Conservation (phyloP, 768 basidiomycete species). For the Amanita muscaria region DNA sequence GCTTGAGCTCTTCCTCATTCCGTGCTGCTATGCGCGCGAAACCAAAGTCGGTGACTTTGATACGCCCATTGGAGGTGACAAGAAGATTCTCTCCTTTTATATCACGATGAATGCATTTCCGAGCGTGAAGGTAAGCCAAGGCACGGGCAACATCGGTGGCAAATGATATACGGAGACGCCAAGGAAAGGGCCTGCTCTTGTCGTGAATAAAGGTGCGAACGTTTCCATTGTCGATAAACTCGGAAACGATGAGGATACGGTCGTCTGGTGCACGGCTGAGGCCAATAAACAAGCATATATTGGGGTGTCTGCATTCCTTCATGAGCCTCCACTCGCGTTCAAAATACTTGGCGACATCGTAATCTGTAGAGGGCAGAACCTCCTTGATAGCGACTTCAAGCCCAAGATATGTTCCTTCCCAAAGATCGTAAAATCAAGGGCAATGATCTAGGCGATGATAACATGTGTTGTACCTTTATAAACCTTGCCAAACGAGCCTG, state of each 20-base stretch:
- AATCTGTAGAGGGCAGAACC: constrained; percentile 83
- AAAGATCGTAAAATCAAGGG: not conserved
- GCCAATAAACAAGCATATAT: constrained; percentile 90
- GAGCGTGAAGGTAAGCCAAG: constrained; percentile 93
- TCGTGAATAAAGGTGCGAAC: constrained; percentile 87
- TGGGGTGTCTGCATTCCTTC: constrained; percentile 91
- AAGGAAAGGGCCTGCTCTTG: constrained; percentile 76
- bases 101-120: constrained; percentile 84
- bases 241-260: constrained; percentile 91
- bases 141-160: constrained; percentile 92
- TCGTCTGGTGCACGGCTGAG: constrained; percentile 73
- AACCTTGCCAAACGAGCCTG: constrained; percentile 91
- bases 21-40: constrained; percentile 91
- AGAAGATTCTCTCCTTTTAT: constrained; percentile 96
- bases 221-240: constrained; percentile 91
- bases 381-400: constrained; percentile 97
- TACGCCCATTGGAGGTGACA: constrained; percentile 86
- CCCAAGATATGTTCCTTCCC: constrained; percentile 77
- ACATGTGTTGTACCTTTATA: constrained; percentile 55
- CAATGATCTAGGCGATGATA: not conserved
- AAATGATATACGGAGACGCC: constrained; percentile 90
- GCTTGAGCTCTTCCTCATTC: constrained; percentile 82
- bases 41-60: constrained; percentile 99
- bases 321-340: constrained; percentile 98
- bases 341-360: constrained; percentile 96